phyloP scores from a whole-genome alignment of 2,329 filamentous ascomycete genomes.

The Pestalotiopsis sp. region DNA sequence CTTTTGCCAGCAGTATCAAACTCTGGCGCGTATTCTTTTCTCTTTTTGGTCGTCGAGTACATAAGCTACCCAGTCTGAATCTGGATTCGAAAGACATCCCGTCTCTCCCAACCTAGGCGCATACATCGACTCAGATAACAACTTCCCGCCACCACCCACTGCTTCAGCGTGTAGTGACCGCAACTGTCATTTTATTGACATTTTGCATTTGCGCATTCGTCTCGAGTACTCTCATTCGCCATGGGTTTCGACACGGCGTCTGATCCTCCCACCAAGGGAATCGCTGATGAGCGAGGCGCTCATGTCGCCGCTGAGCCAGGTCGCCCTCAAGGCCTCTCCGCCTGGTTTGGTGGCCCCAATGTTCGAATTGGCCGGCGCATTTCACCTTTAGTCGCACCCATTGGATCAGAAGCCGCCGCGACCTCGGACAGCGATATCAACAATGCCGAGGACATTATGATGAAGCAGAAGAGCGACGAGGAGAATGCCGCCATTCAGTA shows the following conservation, averaged over 20 bases:
- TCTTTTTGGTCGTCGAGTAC: background rate
- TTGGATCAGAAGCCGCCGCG: slow-evolving; percentile 16
- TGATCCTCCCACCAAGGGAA: slow-evolving; percentile 20
- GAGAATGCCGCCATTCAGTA: slow-evolving; percentile 83
- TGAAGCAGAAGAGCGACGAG: slow-evolving; percentile 76
- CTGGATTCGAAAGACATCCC: background rate
- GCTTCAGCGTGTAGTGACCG: background rate
- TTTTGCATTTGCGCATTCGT: background rate
- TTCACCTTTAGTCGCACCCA: slow-evolving; percentile 40
- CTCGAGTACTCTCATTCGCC: background rate
- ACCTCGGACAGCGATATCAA: slow-evolving; percentile 48
- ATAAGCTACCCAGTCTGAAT: background rate
- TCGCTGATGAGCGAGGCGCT: slow-evolving; percentile 48
- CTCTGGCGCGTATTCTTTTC: background rate
- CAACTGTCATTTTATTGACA: background rate
- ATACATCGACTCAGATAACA: background rate
- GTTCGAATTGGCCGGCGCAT: slow-evolving; percentile 56
- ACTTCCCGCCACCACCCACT: background rate
- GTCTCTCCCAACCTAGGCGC: background rate
- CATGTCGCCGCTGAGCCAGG: slow-evolving; percentile 60
- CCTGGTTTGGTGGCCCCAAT: slow-evolving; percentile 40
- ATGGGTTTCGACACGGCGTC: slow-evolving; percentile 27
- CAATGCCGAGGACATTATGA: slow-evolving; percentile 49
- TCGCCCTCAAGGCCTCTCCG: slow-evolving; percentile 31
- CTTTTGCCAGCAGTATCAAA: background rate